Evolutionary conservation across 768 basidiomycete species (phyloP).

Genomic region (Amanita pseudoporphyria): DNA sequence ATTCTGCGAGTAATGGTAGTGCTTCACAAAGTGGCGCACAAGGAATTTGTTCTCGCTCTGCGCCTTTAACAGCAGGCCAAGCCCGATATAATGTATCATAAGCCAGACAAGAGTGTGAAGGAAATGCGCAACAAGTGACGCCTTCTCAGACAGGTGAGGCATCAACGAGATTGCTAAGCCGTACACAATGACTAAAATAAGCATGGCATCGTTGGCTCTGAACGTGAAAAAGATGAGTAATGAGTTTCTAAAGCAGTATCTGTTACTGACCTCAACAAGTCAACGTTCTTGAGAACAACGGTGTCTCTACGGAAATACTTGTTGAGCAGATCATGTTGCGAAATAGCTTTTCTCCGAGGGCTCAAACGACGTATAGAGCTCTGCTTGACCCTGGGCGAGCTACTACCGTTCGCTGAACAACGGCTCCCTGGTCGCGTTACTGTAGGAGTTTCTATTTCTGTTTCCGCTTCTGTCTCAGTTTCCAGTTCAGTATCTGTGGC

Average conservation of each 20-base stretch:
- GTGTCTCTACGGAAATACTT: conserved; percentile 87
- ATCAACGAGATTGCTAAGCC: conserved; percentile 47
- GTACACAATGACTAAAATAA: conserved; percentile 69
- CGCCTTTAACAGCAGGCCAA: conserved; percentile 74
- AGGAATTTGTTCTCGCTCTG: conserved; percentile 85
- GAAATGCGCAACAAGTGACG: conserved; percentile 61
- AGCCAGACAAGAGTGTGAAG: conserved; percentile 81
- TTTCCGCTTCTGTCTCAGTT: conserved; percentile 30
- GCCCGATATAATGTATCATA: conserved; percentile 77
- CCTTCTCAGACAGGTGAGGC: conserved; percentile 40
- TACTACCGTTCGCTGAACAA: neutral
- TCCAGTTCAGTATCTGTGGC: conserved; percentile 64
- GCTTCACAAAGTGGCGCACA: conserved; percentile 89
- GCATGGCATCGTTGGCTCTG: conserved; percentile 81
- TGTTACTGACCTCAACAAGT: conserved; percentile 61
- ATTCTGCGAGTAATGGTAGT: conserved; percentile 78
- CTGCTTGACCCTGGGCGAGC: conserved; percentile 15
- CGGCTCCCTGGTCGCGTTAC: neutral
- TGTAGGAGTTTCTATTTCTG: neutral
- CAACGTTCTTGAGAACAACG: conserved; percentile 72
- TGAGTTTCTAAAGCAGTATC: neutral
- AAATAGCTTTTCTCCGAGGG: conserved; percentile 27
- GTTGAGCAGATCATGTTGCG: conserved; percentile 85
- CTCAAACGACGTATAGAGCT: conserved; percentile 8
- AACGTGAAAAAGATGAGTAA: conserved; percentile 12